Evolutionary conservation across 2,329 filamentous ascomycete species (phyloP), one percentile per base, ranked within the genome.

Genomic region (Arthrocladium fulminans): DNA sequence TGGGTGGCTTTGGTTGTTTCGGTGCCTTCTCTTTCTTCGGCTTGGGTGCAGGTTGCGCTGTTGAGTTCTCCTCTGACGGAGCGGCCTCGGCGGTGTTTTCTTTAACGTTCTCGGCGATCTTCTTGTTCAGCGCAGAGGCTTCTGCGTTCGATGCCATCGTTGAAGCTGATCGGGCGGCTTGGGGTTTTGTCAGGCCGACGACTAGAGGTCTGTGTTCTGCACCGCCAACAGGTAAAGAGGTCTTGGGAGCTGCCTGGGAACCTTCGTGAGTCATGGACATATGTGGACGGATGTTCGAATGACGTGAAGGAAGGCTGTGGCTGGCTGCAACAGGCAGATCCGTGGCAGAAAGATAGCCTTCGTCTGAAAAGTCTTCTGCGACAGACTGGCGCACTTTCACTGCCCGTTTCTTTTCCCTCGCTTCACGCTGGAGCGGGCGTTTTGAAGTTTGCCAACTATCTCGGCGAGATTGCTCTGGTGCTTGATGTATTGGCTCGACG

Each of bases 1-100:
- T 80, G 72, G 90, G 92, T 47, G 85, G 83, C 39, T 81, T 79
- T 73, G 94, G 57, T 32, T 54, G 47, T 50, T 68, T 69, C 25
- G 72, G 71, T 19, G 65, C 61, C 62, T 76, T 94, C 69, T 81
- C 80, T 56, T 73, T 69, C 58, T 74, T 74, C 71, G 82, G 81
- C 54, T 73, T 72, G 67, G 77, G 30, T 68, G 73, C 59, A 75
- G 73, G 43, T 61, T 63, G 61, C 71, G 71, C 32, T 65, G 65
- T 51, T 66, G 69, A 53, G 65, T 67, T 56, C 63, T 38, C 35
- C 10, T 48, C 46, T 22, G 50, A 47, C 15, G 54, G 53, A 13
- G 54, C 53, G 17, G 54, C 51, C n/a, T 46, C 24, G 8, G 48
- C 24, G 10, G 53, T 55, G 46, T 57, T 58, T 45, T 51, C 39